phyloP scores from a whole-genome alignment of 805 yeast genomes.

The Lipomyces oligophaga region DNA sequence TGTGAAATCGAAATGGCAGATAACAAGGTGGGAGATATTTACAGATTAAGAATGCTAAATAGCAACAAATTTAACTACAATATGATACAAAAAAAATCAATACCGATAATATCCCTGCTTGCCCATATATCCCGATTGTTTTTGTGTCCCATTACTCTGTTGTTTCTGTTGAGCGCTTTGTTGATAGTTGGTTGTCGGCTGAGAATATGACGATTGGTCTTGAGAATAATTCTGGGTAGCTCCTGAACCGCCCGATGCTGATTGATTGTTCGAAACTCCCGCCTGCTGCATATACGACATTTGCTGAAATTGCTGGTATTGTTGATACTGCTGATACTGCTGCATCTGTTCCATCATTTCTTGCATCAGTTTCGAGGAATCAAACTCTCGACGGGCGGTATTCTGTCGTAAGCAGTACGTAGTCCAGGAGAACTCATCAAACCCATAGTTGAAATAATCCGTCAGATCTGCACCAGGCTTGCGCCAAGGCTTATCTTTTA shows the following conservation, averaged over 20 bases:
- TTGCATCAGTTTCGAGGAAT: slow-evolving; percentile 69
- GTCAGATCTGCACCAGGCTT: slow-evolving; percentile 93
- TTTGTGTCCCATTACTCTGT: slow-evolving; percentile 9
- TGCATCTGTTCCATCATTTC: slow-evolving; percentile 28
- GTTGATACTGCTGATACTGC: slow-evolving; percentile 17
- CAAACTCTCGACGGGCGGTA: slow-evolving; percentile 69
- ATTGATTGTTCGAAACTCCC: slow-evolving; percentile 1
- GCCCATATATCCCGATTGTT: slow-evolving; percentile 1
- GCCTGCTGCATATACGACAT: slow-evolving; percentile 21
- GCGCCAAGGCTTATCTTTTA: slow-evolving; percentile 97
- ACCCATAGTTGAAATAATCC: slow-evolving; percentile 94
- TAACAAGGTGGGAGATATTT: background rate
- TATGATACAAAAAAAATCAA: background rate
- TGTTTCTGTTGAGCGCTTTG: slow-evolving; percentile 1
- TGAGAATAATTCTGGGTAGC: slow-evolving; percentile 8
- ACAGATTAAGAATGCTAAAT: background rate
- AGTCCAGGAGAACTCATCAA: slow-evolving; percentile 94
- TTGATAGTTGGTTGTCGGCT: too few relatives aligned
- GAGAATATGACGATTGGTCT: background rate
- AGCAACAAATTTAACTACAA: background rate
- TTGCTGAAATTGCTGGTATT: too few relatives aligned
- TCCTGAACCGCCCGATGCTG: slow-evolving; percentile 5
- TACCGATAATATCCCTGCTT: slow-evolving; percentile 11
- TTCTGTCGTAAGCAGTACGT: slow-evolving; percentile 88
- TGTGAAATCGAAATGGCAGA: background rate